These are phyloP conservation scores for Diaporthe ilicicola DNA, from an alignment of 2,329 filamentous ascomycete species.

Conservation along the genomic window DNA sequence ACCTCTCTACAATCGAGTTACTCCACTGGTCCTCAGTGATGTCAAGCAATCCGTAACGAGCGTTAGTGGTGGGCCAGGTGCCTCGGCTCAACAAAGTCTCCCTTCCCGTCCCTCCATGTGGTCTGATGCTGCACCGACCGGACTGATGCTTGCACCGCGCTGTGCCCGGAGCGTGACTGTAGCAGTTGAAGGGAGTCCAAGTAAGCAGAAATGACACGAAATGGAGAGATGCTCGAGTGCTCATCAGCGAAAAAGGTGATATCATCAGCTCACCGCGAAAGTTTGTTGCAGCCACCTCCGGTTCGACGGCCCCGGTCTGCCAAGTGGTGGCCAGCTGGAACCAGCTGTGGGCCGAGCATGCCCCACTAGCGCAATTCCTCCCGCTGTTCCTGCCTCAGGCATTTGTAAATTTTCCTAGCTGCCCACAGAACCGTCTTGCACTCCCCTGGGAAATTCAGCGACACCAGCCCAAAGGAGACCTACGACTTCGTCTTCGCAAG, in stretches of 20 bases:
- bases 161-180: not conserved
- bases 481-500: slow-evolving; percentile 28
- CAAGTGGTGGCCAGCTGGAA: not conserved
- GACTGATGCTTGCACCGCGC: slow-evolving; percentile 2
- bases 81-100: slow-evolving; percentile 14
- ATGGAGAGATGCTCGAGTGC: not conserved
- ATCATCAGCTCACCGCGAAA: not conserved
- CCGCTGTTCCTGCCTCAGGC: slow-evolving; percentile 30
- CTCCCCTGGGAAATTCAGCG: slow-evolving; percentile 28
- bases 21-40: slow-evolving; percentile 9
- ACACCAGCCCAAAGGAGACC: slow-evolving; percentile 21
- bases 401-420: slow-evolving; percentile 28
- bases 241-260: not conserved
- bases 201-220: not conserved
- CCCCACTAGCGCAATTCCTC: not conserved
- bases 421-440: slow-evolving; percentile 31
- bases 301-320: not conserved
- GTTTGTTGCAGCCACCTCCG: not conserved
- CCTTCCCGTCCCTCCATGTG: not conserved
- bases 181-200: not conserved
- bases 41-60: not conserved
- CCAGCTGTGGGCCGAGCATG: not conserved
- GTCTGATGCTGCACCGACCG: slow-evolving; percentile 1
- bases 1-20: not conserved
- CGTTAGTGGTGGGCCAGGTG: not conserved